phyloP scores from a whole-genome alignment of 768 basidiomycete genomes.

The Clitopilus passeckerianus region DNA sequence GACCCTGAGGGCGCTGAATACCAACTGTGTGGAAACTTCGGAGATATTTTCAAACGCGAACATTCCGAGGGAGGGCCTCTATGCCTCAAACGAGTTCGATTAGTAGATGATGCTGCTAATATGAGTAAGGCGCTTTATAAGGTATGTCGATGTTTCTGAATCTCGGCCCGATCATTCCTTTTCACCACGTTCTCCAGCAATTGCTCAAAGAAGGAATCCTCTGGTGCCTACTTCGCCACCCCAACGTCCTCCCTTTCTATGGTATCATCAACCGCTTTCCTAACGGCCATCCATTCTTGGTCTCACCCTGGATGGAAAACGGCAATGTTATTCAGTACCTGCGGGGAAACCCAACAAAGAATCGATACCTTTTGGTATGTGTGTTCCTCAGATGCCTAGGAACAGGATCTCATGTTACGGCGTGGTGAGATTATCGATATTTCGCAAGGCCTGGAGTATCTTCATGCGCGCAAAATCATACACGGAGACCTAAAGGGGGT shows the following conservation, averaged over 20 bases:
- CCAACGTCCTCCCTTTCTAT: constrained; percentile 1
- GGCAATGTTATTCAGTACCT: constrained; percentile 1
- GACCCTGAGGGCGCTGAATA: too few relatives aligned
- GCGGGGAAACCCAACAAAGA: neutral
- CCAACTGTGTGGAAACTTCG: too few relatives aligned
- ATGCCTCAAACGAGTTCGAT: too few relatives aligned
- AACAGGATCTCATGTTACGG: too few relatives aligned
- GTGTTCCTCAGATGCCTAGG: too few relatives aligned
- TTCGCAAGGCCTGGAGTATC: constrained; percentile 23
- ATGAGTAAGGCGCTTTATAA: too few relatives aligned
- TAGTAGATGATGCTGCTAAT: too few relatives aligned
- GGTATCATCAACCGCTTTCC: neutral
- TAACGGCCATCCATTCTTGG: neutral
- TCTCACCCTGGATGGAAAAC: constrained; percentile 6
- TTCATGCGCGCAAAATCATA: constrained; percentile 28
- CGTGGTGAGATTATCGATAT: constrained; percentile 19
- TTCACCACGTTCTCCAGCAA: too few relatives aligned
- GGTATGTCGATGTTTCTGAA: too few relatives aligned
- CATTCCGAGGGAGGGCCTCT: too few relatives aligned
- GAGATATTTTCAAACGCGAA: too few relatives aligned
- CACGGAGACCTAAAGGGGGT: constrained; percentile 45
- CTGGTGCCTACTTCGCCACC: constrained; percentile 2
- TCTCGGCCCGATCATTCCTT: too few relatives aligned
- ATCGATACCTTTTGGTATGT: neutral
- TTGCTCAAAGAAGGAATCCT: neutral